These are phyloP conservation scores for Claviceps sp. DNA, from an alignment of 2,329 filamentous ascomycete genomes.

Conservation along the genomic window DNA sequence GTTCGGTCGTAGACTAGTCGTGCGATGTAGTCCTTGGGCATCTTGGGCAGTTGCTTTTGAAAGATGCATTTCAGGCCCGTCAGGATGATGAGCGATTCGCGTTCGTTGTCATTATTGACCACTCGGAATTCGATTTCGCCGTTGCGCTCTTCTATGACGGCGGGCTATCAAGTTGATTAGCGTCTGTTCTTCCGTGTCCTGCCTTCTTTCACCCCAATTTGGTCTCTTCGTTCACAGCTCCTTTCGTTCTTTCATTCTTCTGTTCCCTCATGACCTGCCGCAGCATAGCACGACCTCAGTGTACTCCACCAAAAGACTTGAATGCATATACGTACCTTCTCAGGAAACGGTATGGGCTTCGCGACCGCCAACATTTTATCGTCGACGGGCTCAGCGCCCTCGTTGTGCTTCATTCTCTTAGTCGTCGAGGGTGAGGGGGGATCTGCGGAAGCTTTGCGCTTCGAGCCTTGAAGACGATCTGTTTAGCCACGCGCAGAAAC, in stretches of 20 bases:
- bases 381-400: constrained; percentile 13
- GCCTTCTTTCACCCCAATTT: background rate
- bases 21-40: constrained; percentile 98
- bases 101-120: constrained; percentile 86
- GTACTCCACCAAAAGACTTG: too few relatives aligned
- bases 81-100: constrained; percentile 84
- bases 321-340: constrained; percentile 46
- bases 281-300: too few relatives aligned
- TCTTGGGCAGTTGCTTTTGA: constrained; percentile 95
- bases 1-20: constrained; percentile 94
- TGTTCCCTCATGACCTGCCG: too few relatives aligned
- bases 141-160: constrained; percentile 59
- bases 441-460: constrained; percentile 62
- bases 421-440: constrained; percentile 44
- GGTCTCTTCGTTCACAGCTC: too few relatives aligned
- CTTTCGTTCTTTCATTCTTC: too few relatives aligned
- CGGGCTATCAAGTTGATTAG: constrained; percentile 3
- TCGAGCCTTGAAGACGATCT: constrained; percentile 30
- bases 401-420: constrained; percentile 49
- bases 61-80: constrained; percentile 96
- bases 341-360: constrained; percentile 70
- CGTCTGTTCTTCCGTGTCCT: background rate
- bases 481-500: background rate
- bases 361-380: constrained; percentile 35
- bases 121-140: constrained; percentile 95